Base-by-base conservation (phyloP, 176 grass and related monocot genomes). In the Phoenix roebelenii region DNA sequence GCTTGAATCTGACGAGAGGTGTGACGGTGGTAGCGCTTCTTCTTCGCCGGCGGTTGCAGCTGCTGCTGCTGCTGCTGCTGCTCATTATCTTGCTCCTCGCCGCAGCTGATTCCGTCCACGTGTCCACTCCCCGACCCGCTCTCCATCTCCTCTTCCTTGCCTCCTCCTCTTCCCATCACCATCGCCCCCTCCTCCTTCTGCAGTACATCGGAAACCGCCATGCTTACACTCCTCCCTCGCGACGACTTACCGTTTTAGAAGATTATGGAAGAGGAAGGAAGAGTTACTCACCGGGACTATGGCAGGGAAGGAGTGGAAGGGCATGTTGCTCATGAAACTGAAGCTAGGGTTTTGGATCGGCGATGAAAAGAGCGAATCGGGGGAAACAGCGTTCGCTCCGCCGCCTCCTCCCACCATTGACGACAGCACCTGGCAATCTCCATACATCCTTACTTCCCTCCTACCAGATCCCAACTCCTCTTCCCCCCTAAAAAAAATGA, bases 21-120 rank as follows among this genome's bases (percentile, higher is more conserved):
- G 81, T 98, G 93, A 35, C 93, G 87, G 71, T 98, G 93, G 76
- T 98, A 98, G 0, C 93, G 81, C 81, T 98, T 98, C 88, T 92
- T 98, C 81, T 85, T 98, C 58, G 67, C 74, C 58, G 62, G 71
- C 25, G 50, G 23, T 2, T 74, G 44, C 20, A 20, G 20, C 59
- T 77, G 59, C 5, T 61, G 5, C 0, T 57, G 20, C 59, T 77
- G 59, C 5, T 61, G 5, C 0, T 57, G 58, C 5, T 71, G 58
- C 12, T 57, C 63, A 65, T 82, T 65, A 57, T 85, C 87, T 58
- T 92, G 84, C 18, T 92, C 88, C 64, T 91, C 92, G 16, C 75
- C 81, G 66, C 86, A 92, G 73, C 88, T 76, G 29, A 97, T 68
- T 16, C 87, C 84, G 68, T 98, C 93, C 1, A 92, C 65, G 67